Evolutionary conservation across 1,139 yeast species (phyloP).

Genomic region (Saccharomycopsis hybrid): DNA sequence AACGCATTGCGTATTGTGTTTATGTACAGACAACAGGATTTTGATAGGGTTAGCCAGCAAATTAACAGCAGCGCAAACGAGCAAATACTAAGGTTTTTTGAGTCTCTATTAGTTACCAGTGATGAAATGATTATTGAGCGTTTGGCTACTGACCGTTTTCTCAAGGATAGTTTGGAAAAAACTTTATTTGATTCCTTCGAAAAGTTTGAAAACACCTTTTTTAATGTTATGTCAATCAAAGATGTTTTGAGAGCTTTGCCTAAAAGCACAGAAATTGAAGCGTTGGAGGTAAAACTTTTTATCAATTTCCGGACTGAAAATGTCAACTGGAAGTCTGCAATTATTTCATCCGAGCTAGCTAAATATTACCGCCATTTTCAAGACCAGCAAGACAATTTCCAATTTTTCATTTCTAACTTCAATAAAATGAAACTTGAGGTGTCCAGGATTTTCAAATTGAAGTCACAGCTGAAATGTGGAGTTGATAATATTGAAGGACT

Average conservation of each 20-base stretch:
- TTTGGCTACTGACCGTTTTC: constrained; percentile 10
- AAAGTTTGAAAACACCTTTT: constrained; percentile 19
- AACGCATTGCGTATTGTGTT: constrained; percentile 28
- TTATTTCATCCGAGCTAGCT: constrained; percentile 42
- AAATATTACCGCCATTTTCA: constrained; percentile 48
- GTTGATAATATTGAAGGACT: constrained; percentile 64
- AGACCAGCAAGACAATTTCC: constrained; percentile 55
- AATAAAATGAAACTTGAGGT: constrained; percentile 39
- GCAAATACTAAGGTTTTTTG: constrained; percentile 24
- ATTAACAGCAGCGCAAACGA: constrained; percentile 25
- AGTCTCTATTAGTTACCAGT: constrained; percentile 23
- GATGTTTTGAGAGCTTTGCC: constrained; percentile 12
- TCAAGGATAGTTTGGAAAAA: constrained; percentile 14
- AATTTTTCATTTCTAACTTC: constrained; percentile 44
- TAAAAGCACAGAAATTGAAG: constrained; percentile 34
- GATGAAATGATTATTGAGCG: constrained; percentile 29
- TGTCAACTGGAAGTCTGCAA: constrained; percentile 37
- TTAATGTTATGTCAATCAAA: constrained; percentile 8
- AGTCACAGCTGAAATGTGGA: constrained; percentile 33
- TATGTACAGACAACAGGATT: constrained; percentile 27
- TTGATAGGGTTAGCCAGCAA: constrained; percentile 25
- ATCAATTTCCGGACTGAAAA: constrained; percentile 41
- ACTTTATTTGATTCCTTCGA: constrained; percentile 16
- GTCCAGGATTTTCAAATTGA: constrained; percentile 33
- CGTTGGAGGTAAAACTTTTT: constrained; percentile 28